Base-by-base conservation (phyloP, 768 basidiomycete genomes). In the Suillus luteus region DNA sequence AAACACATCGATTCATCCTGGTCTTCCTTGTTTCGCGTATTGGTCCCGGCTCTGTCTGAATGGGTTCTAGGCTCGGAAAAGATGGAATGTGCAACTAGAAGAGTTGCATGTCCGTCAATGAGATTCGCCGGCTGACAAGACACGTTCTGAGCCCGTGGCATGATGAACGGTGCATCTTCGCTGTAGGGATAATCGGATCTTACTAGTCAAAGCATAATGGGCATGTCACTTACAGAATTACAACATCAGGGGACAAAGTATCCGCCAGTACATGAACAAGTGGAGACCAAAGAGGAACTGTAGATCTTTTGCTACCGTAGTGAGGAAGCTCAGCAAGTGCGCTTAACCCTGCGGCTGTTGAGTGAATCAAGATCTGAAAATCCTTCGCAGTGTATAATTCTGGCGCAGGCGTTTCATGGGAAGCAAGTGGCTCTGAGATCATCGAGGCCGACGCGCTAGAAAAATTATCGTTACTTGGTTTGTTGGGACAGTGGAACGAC, bases 281-380 rank as follows among this genome's bases (percentile, higher is more conserved):
- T 11, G 40, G 55, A 57, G 55, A 57, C 55, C 55, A 57, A 38
- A 40, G n/a, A 11, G 46, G n/a, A 22, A 22, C 46, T 12, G 46
- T 46, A 6, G 46, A 22, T 22, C 46, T 46, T n/a, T 22, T 5
- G n/a, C n/a, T 11, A 22, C 52, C 33, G 12, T 35, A 54, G 17
- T 35, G 33, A n/a, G 54, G 54, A 37, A 55, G 33, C 19, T 37
- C 33, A 35, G n/a, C 33, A 35, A 55, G 33, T 33, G 33, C 19
- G 11, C 3, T 12, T 33, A 35, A 54, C 2, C 33, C 33, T 54
- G 19, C 17, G 2, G 31, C 52, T 35, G 52, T 35, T 12, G 33
- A 35, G 6, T 54, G 10, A 35, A 54, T 54, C 33, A 54, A 54
- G 19, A 12, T 0, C 19, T n/a, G 33, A n/a, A 54, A 54, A 33